Evolutionary conservation across 2,329 filamentous ascomycete genomes (phyloP).

Genomic region (Cercospora sojina): DNA sequence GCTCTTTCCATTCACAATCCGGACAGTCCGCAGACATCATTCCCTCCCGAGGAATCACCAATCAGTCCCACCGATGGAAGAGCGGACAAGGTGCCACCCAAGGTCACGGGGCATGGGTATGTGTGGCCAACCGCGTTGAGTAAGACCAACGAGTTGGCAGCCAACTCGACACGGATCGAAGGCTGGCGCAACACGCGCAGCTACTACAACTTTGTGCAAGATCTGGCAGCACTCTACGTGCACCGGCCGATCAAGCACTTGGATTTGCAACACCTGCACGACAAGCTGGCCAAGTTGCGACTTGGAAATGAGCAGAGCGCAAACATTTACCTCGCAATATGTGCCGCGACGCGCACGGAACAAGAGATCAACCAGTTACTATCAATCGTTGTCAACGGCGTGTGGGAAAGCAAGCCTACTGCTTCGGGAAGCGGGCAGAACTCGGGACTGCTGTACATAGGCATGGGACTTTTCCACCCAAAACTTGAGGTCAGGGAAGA

Average conservation of each 20-base stretch:
- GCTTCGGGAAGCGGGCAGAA: slow-evolving; percentile 19
- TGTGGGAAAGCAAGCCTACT: slow-evolving; percentile 30
- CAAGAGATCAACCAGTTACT: slow-evolving; percentile 70
- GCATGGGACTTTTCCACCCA: slow-evolving; percentile 88
- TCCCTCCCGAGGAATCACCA: slow-evolving; percentile 19
- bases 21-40: slow-evolving; percentile 37
- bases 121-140: slow-evolving; percentile 85
- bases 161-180: slow-evolving; percentile 89
- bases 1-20: slow-evolving; percentile 68
- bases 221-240: slow-evolving; percentile 38
- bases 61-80: slow-evolving; percentile 15
- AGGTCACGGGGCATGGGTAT: slow-evolving; percentile 73
- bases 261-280: slow-evolving; percentile 88
- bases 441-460: slow-evolving; percentile 48
- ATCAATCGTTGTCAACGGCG: slow-evolving; percentile 35
- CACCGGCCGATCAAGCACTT: slow-evolving; percentile 67
- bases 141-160: slow-evolving; percentile 81
- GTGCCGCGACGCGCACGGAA: slow-evolving; percentile 63
- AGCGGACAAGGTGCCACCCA: slow-evolving; percentile 27
- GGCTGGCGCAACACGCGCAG: slow-evolving; percentile 94
- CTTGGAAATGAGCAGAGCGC: slow-evolving; percentile 72
- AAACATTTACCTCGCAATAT: slow-evolving; percentile 79
- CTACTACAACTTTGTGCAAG: slow-evolving; percentile 83
- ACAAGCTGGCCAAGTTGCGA: slow-evolving; percentile 80
- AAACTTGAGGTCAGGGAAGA: slow-evolving; percentile 73